Percentiles rank a stretch among this genome's conserved stretches.
Conservation (phyloP, 345 rosid species). For the Turnera subulata region DNA sequence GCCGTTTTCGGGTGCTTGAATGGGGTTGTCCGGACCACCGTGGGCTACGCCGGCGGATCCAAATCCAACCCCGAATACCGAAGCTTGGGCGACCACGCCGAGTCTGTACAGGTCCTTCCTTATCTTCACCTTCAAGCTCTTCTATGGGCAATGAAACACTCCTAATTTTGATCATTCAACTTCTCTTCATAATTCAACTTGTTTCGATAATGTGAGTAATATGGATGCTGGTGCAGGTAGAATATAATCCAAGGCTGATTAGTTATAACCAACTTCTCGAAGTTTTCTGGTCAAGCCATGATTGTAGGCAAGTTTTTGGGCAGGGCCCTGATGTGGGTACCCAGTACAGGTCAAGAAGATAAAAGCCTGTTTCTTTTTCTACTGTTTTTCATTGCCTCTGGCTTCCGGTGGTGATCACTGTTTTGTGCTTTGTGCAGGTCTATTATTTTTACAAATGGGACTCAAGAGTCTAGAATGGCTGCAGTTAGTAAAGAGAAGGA, state of each 20-base stretch:
- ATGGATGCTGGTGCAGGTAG: constrained; percentile 47
- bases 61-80: constrained; percentile 74
- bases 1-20: constrained; percentile 81
- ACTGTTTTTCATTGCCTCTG: neutral
- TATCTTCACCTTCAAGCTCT: too few relatives aligned
- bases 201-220: neutral
- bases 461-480: constrained; percentile 77
- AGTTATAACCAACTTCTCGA: constrained; percentile 72
- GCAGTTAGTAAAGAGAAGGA: constrained; percentile 75
- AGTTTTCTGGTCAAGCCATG: constrained; percentile 89
- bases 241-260: constrained; percentile 66
- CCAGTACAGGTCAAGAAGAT: constrained; percentile 71
- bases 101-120: constrained; percentile 64
- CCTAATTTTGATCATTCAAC: neutral
- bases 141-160: neutral
- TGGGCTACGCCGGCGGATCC: constrained; percentile 75
- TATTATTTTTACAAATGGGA: constrained; percentile 71
- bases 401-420: neutral
- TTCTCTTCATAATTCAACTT: too few relatives aligned
- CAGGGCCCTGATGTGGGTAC: constrained; percentile 97
- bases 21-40: constrained; percentile 73
- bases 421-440: constrained; percentile 46
- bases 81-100: constrained; percentile 78
- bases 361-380: too few relatives aligned
- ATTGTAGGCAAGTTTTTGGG: constrained; percentile 87